Evolutionary conservation across 179 eudicot species (phyloP), one percentile per base, ranked within the genome.

Genomic region (Silene coronaria): DNA sequence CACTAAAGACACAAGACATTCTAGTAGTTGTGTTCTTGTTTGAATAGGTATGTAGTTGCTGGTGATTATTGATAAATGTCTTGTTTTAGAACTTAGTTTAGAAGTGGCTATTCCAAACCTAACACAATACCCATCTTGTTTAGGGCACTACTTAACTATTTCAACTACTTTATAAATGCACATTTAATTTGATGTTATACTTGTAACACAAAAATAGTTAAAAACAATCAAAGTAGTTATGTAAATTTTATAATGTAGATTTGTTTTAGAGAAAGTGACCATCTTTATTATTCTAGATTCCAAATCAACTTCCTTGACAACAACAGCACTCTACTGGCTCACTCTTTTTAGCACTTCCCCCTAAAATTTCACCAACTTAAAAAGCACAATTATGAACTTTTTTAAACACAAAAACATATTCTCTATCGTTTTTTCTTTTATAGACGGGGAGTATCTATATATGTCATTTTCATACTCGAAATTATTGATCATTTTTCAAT

Each of bases 61-160:
- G 0, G 1, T 70, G 9, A 4, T 22, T 22, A 11, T 45, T 24
- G 60, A 23, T 14, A 5, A 23, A 22, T 46, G 28, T 13, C 73
- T 70, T 42, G 38, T 46, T 70, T 24, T 70, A 70, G 61, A 70
- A 53, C 3, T 51, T 48, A 26, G 73, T 70, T 70, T 45, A 69
- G 48, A 69, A 12, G 72, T 70, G 13, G 73, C 19, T 46, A 45
- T 17, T 70, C 32, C n/a, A 27, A 22, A 68, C 28, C 57, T 68
- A 68, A 68, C 53, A 36, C 57, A 9, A 10, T 4, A 19, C 6
- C 1, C 70, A 59, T 1, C 36, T 62, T 62, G 36, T 24, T 30
- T 66, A 21, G 57, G 24, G 22, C 14, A 32, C 4, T 7, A 6
- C 48, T n/a, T 67, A 34, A 19, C 26, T 19, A 38, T 6, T 17